phyloP scores from a whole-genome alignment of 2,329 filamentous ascomycete genomes.

The Nigrograna mackinnonii region DNA sequence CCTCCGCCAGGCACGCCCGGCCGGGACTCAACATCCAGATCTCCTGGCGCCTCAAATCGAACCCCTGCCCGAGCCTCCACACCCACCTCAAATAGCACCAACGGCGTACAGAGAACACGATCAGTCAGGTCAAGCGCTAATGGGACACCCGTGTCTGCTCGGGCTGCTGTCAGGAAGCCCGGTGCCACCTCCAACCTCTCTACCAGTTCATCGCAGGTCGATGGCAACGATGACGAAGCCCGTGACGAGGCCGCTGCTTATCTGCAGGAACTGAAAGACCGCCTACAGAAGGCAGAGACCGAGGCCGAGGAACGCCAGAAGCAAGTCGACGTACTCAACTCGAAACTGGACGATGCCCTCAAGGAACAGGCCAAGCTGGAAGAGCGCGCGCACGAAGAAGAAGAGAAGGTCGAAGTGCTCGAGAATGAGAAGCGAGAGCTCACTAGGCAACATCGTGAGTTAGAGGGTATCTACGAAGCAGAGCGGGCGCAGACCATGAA shows the following conservation, averaged over 20 bases:
- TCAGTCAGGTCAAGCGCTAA: constrained; percentile 33
- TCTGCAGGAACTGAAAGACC: constrained; percentile 82
- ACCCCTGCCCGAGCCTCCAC: constrained; percentile 36
- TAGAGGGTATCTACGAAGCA: constrained; percentile 90
- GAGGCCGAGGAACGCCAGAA: constrained; percentile 79
- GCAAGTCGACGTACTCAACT: constrained; percentile 82
- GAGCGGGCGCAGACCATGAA: constrained; percentile 85
- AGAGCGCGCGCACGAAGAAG: constrained; percentile 83
- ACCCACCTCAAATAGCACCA: constrained; percentile 26
- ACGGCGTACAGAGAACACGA: constrained; percentile 32
- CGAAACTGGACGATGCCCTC: constrained; percentile 81
- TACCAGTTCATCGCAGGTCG: constrained; percentile 38
- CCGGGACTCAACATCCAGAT: constrained; percentile 24
- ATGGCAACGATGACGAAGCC: constrained; percentile 61
- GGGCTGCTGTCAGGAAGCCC: constrained; percentile 41
- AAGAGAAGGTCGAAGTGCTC: constrained; percentile 79
- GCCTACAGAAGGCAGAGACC: constrained; percentile 78
- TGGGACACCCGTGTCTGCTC: constrained; percentile 43
- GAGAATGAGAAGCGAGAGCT: constrained; percentile 85
- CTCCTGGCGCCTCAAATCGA: constrained; percentile 35
- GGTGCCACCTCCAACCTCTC: constrained; percentile 35
- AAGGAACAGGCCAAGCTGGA: constrained; percentile 85
- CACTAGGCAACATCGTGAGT: constrained; percentile 81
- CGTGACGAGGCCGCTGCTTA: constrained; percentile 78
- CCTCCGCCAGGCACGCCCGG: constrained; percentile 31